A percentile compares a stretch with the other conserved stretches of the same genome.
Conservation (phyloP, 495 filamentous ascomycete genomes). For the Sordaria brevicollis region DNA sequence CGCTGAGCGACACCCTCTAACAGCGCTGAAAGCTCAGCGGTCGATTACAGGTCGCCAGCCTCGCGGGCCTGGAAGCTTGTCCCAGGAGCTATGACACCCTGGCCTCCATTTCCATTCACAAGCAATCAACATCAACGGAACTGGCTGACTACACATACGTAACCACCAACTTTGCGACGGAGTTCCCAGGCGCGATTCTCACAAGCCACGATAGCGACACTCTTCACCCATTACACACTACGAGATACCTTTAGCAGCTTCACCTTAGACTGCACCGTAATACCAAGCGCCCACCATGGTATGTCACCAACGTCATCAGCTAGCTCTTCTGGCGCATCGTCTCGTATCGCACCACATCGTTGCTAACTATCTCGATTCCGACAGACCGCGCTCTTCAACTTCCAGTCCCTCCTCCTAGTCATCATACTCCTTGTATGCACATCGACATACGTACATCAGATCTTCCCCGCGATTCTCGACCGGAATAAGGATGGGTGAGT, state of each 20-base stretch:
- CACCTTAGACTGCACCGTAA: not conserved
- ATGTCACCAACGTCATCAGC: not conserved
- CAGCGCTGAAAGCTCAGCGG: not conserved
- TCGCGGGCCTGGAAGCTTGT: not conserved
- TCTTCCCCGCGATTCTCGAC: slow-evolving; percentile 87
- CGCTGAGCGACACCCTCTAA: not conserved
- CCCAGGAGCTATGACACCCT: slow-evolving; percentile 7
- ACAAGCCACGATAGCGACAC: not conserved
- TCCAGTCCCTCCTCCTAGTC: slow-evolving; percentile 85
- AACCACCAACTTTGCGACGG: not conserved
- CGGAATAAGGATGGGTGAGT: slow-evolving; percentile 79
- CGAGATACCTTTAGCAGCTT: not conserved
- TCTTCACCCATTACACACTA: not conserved
- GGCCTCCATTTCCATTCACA: slow-evolving; percentile 3
- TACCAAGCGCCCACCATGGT: not conserved
- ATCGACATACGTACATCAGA: slow-evolving; percentile 79
- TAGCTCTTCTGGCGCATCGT: not conserved
- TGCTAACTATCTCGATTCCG: not conserved
- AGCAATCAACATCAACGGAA: not conserved
- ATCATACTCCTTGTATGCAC: slow-evolving; percentile 94
- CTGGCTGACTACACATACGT: not conserved
- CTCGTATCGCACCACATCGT: not conserved
- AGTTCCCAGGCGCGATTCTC: not conserved
- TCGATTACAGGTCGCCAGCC: not conserved
- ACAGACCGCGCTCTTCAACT: slow-evolving; percentile 95